These are phyloP conservation scores for Novymonas esmeraldas DNA, from an alignment of 208 protist genomes.

Conservation along the genomic window DNA sequence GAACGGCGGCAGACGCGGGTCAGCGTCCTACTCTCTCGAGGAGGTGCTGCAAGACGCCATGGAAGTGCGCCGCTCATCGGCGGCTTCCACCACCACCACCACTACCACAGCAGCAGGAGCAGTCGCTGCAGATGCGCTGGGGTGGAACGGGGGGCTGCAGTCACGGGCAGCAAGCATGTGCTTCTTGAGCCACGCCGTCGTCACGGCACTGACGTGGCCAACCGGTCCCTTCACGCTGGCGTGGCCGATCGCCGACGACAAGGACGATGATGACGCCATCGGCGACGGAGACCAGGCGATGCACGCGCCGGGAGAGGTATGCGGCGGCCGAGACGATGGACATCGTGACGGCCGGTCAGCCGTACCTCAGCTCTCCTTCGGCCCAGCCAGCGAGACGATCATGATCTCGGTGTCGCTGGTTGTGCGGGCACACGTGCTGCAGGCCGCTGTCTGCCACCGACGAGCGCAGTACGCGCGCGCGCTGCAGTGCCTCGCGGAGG, in stretches of 20 bases:
- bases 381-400: conserved; percentile 24
- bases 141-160: not conserved
- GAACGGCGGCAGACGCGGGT: not conserved
- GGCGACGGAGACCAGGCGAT: not conserved
- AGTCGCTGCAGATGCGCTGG: not conserved
- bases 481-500: conserved; percentile 38
- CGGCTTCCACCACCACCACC: not conserved
- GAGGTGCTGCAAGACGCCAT: conserved; percentile 14
- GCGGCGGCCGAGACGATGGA: no score
- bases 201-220: conserved; percentile 35
- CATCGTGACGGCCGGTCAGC: no score
- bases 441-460: conserved; percentile 31
- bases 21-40: conserved; percentile 5
- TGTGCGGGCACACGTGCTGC: conserved; percentile 45
- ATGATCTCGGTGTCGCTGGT: conserved; percentile 50
- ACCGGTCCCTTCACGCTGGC: conserved; percentile 16
- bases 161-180: conserved; percentile 20
- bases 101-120: no score
- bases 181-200: conserved; percentile 31
- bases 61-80: conserved; percentile 5
- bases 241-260: conserved; percentile 6
- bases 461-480: conserved; percentile 32
- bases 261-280: not conserved
- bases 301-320: no score
- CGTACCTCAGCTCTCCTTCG: conserved; percentile 1